These are phyloP conservation scores for Thelephora ganbajun DNA, from an alignment of 768 basidiomycete species.

Conservation along the genomic window DNA sequence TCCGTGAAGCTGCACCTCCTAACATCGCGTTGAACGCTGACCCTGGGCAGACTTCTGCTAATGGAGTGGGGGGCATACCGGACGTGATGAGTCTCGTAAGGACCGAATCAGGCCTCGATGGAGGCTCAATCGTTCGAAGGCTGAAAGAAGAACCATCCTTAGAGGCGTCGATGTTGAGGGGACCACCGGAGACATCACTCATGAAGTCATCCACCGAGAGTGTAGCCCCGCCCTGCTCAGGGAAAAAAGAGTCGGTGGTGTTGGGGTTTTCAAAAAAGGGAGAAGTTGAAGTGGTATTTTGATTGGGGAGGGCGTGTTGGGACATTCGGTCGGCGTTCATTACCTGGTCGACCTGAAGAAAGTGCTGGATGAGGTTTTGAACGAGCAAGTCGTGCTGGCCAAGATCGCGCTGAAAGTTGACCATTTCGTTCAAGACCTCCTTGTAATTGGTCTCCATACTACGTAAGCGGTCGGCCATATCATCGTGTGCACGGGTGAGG, in stretches of 20 bases:
- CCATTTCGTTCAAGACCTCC: conserved; percentile 57
- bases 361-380: conserved; percentile 71
- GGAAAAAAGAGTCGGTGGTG: too few species aligned
- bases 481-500: conserved; percentile 32
- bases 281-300: too few species aligned
- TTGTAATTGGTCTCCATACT: conserved; percentile 52
- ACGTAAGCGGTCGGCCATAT: conserved; percentile 37
- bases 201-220: too few species aligned
- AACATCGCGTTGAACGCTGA: background rate
- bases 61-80: conserved; percentile 1
- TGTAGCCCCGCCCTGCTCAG: too few species aligned
- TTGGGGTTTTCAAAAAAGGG: too few species aligned
- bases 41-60: background rate
- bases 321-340: conserved; percentile 17
- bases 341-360: conserved; percentile 53
- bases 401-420: conserved; percentile 57
- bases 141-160: too few species aligned
- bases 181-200: too few species aligned
- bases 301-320: too few species aligned
- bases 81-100: too few species aligned
- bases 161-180: too few species aligned
- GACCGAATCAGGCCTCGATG: too few species aligned
- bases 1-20: conserved; percentile 6
- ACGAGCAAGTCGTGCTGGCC: conserved; percentile 77
- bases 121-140: too few species aligned